A percentile compares a stretch with the other conserved stretches of the same genome.
These are phyloP conservation scores for Hypoxylon sp. DNA, from an alignment of 2,329 filamentous ascomycete species.

Conservation along the genomic window DNA sequence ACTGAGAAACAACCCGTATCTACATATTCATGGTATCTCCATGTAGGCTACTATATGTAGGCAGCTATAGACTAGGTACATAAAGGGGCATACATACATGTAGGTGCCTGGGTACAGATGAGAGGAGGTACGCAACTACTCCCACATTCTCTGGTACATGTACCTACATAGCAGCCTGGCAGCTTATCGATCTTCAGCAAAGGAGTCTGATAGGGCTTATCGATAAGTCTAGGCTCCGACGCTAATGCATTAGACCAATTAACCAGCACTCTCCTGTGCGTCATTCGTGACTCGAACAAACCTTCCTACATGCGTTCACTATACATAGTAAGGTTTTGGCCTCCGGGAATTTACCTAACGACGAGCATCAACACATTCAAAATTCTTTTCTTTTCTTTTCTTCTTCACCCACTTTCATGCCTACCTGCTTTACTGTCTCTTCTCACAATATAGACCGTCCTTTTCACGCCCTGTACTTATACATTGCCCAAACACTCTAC, in stretches of 20 bases:
- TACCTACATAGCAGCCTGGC: no score
- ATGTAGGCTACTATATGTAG: no score
- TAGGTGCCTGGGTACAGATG: no score
- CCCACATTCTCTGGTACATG: no score
- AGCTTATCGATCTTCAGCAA: background rate
- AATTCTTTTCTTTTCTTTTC: no score
- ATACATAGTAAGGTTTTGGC: slow-evolving; percentile 7
- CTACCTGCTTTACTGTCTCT: background rate
- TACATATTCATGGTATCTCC: no score
- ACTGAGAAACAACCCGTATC: no score
- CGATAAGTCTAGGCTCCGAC: slow-evolving; percentile 15
- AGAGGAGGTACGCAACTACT: no score
- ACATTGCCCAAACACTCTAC: background rate
- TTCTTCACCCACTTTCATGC: background rate
- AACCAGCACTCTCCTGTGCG: slow-evolving; percentile 17
- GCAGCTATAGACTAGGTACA: no score
- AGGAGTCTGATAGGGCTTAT: slow-evolving; percentile 20
- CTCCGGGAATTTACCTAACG: background rate
- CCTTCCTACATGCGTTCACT: background rate
- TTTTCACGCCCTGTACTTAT: background rate
- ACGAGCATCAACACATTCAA: slow-evolving; percentile 21
- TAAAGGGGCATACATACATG: no score
- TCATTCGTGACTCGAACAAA: slow-evolving; percentile 26
- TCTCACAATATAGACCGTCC: background rate
- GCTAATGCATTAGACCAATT: slow-evolving; percentile 5